Base-by-base conservation (phyloP, 2,329 filamentous ascomycete genomes). In the Lizonia empirigonia region DNA sequence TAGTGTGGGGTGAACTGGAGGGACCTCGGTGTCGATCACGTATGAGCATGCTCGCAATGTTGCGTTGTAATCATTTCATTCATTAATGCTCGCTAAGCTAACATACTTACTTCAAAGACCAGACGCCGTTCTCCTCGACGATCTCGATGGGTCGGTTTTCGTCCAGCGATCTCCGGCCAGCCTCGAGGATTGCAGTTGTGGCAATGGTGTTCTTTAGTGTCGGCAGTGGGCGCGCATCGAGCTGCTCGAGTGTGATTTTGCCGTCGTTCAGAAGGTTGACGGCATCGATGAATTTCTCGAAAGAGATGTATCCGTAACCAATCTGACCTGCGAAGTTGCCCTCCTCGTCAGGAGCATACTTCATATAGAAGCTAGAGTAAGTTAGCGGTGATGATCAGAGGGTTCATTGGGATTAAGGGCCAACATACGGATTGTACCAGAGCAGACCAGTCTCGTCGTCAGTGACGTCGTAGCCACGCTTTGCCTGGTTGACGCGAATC, bases 261-360 rank as follows among this genome's bases (percentile, higher is more conserved):
- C 89, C 88, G 23, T 88, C 84, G 68, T 94, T 95, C 44, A 97
- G 79, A 5, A 85, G 83, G 35, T 85, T 85, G 69, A 91, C 91
- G 10, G 88, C 91, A 71, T 97, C 91, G 40, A 97, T 86, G 74
- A 97, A 97, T 77, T 97, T 97, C 78, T 97, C 92, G 68, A 97
- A 92, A 16, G 89, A 94, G 51, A 96, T 84, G 75, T 97, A 97
- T 26, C 92, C 92, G 72, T 97, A 97, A 19, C 92, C 92, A 6
- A 85, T 88, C 77, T 96, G 92, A 27, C 92, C 92, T 46, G 85
- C 86, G 73, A 97, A 97, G 76, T 97, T 95, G 46, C 92, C 93
- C 73, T 96, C 90, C 77, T 96, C 92, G 67, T 96, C 91, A 16
- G 92, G 91, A 10, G 91, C 90, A 68, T 96, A 96, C 65, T 88